Evolutionary conservation across 495 filamentous ascomycete genomes (phyloP).

Genomic region (Parathielavia appendiculata): DNA sequence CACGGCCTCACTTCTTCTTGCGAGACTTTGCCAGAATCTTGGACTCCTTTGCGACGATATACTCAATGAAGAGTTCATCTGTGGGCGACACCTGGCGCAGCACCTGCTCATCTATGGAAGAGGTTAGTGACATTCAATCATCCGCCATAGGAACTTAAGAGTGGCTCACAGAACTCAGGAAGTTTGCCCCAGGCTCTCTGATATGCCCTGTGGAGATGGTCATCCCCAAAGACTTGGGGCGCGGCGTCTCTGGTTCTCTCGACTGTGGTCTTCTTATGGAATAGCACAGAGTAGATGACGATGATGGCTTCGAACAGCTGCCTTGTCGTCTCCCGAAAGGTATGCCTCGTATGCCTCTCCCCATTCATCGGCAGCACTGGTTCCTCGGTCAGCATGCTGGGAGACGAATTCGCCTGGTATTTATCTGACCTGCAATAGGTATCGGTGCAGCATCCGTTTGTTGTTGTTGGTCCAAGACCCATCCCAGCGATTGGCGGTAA

Average conservation of each 20-base stretch:
- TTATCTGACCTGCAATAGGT: conserved; percentile 13
- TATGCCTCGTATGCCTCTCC: conserved; percentile 8
- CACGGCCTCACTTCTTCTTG: conserved; percentile 2
- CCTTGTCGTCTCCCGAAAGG: conserved; percentile 20
- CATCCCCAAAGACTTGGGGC: conserved; percentile 13
- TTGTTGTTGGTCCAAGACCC: conserved; percentile 8
- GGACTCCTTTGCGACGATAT: conserved; percentile 15
- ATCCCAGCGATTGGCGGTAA: conserved; percentile 23
- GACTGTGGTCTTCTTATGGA: conserved; percentile 19
- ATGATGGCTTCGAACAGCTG: conserved; percentile 19
- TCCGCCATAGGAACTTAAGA: no score
- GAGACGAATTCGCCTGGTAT: no score
- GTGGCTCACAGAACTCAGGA: conserved; percentile 24
- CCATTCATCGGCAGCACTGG: conserved; percentile 5
- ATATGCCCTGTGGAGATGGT: conserved; percentile 11
- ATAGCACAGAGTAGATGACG: conserved; percentile 23
- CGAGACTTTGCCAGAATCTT: conserved; percentile 1
- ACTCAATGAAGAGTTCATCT: conserved; percentile 17
- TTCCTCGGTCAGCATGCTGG: conserved; percentile 6
- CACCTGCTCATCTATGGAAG: conserved; percentile 5
- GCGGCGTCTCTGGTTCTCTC: conserved; percentile 13
- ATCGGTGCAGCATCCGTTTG: conserved; percentile 16
- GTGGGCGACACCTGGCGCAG: conserved; percentile 4
- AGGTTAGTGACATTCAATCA: conserved; percentile 3
- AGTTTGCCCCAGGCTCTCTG: conserved; percentile 13